Evolutionary conservation across 2,329 filamentous ascomycete genomes (phyloP).

Genomic region (Stemphylium lycopersici): DNA sequence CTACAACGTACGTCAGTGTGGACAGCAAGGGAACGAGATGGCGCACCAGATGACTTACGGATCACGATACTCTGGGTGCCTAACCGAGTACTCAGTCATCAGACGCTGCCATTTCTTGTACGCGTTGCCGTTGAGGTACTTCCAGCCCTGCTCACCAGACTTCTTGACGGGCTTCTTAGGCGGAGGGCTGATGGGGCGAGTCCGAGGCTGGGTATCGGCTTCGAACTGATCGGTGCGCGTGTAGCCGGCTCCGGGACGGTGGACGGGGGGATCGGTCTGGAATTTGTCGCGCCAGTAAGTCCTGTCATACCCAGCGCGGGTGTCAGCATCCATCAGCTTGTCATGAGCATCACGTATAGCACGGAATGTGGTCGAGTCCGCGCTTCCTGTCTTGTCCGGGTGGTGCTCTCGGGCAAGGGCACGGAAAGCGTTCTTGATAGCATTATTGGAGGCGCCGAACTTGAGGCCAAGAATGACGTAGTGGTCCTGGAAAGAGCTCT

Average conservation of each 20-base stretch:
- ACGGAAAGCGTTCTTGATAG: slow-evolving; percentile 97
- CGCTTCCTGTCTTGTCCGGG: slow-evolving; percentile 85
- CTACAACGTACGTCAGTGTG: not conserved
- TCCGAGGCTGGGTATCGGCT: slow-evolving; percentile 1
- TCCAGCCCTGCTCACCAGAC: slow-evolving; percentile 1
- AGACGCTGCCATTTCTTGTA: slow-evolving; percentile 13
- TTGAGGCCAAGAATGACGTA: slow-evolving; percentile 82
- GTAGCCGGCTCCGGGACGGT: not conserved
- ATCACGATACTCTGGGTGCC: slow-evolving; percentile 10
- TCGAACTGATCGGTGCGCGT: not conserved
- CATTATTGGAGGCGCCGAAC: slow-evolving; percentile 74
- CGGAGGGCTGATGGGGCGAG: slow-evolving; percentile 4
- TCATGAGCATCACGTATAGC: slow-evolving; percentile 22
- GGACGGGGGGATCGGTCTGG: not conserved
- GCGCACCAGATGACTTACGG: not conserved
- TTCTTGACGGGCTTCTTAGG: slow-evolving; percentile 12
- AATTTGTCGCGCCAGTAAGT: slow-evolving; percentile 1
- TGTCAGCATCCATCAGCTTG: slow-evolving; percentile 12
- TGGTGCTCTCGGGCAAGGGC: slow-evolving; percentile 93
- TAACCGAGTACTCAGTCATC: not conserved
- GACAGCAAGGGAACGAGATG: not conserved
- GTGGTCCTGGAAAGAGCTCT: slow-evolving; percentile 66
- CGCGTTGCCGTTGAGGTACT: slow-evolving; percentile 3
- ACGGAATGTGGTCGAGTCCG: slow-evolving; percentile 16
- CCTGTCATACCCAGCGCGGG: slow-evolving; percentile 15